Evolutionary conservation across 208 protist genomes (phyloP).

Genomic region (Leishmania tropica): DNA sequence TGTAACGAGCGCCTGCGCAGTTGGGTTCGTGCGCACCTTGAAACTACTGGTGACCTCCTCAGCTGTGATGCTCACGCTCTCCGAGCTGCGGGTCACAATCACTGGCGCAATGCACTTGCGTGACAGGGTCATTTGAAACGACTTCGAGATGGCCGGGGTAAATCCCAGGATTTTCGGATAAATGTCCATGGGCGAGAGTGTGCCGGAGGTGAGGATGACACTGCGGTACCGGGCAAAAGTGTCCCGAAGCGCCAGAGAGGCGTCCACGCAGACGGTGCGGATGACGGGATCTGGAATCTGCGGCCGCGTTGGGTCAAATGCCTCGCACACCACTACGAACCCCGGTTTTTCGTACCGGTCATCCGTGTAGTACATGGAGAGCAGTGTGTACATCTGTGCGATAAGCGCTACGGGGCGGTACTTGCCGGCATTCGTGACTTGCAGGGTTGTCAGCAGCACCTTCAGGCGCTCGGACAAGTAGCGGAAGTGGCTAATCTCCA

Average conservation of each 20-base stretch:
- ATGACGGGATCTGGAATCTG: slow-evolving; percentile 89
- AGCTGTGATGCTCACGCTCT: slow-evolving; percentile 86
- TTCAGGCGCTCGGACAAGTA: slow-evolving; percentile 92
- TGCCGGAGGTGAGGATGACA: slow-evolving; percentile 98
- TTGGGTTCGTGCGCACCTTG: slow-evolving; percentile 80
- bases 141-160: slow-evolving; percentile 89
- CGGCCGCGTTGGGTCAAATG: slow-evolving; percentile 92
- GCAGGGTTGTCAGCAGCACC: slow-evolving; percentile 96
- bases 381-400: slow-evolving; percentile 95
- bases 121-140: slow-evolving; percentile 96
- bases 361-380: slow-evolving; percentile 94
- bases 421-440: slow-evolving; percentile 94
- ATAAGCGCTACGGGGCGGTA: slow-evolving; percentile 93
- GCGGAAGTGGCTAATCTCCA: slow-evolving; percentile 86
- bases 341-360: slow-evolving; percentile 88
- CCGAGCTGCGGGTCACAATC: slow-evolving; percentile 89
- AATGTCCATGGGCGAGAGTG: slow-evolving; percentile 98
- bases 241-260: slow-evolving; percentile 96
- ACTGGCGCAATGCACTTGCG: slow-evolving; percentile 96
- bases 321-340: slow-evolving; percentile 97
- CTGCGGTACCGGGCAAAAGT: slow-evolving; percentile 95
- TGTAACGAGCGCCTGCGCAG: slow-evolving; percentile 91
- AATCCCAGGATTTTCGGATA: slow-evolving; percentile 99
- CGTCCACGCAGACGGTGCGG: slow-evolving; percentile 96
- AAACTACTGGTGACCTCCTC: slow-evolving; percentile 93